Percentiles rank a stretch among this genome's conserved stretches.
These are phyloP conservation scores for Cladorrhinum sp. DNA, from an alignment of 2,329 filamentous ascomycete species.

Conservation along the genomic window DNA sequence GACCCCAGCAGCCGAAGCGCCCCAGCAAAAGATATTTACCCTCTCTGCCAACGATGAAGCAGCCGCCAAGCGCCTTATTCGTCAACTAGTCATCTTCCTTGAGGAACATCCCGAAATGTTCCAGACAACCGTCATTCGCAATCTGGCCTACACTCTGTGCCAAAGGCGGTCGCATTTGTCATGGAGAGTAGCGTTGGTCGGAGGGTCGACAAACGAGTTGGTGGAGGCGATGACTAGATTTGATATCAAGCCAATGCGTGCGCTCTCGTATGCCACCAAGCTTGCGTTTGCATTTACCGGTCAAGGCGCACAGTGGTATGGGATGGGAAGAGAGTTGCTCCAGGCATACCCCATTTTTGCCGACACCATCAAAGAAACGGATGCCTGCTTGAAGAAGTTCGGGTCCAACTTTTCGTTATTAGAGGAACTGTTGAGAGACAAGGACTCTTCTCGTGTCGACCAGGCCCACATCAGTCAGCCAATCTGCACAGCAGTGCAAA, in stretches of 20 bases:
- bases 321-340: constrained; percentile 13
- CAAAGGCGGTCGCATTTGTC: not conserved
- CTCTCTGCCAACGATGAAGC: not conserved
- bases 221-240: not conserved
- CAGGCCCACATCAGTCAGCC: constrained; percentile 29
- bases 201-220: not conserved
- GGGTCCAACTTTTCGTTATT: not conserved
- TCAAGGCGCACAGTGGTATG: not conserved
- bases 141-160: not conserved
- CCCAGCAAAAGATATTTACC: not conserved
- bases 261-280: not conserved
- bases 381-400: constrained; percentile 3
- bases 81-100: not conserved
- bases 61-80: not conserved
- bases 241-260: not conserved
- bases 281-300: not conserved
- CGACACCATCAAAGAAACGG: constrained; percentile 1
- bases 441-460: constrained; percentile 18
- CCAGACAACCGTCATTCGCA: not conserved
- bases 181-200: not conserved
- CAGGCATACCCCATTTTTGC: constrained; percentile 14
- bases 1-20: not conserved
- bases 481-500: constrained; percentile 37
- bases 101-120: not conserved
- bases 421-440: not conserved